Evolutionary conservation across 2,329 filamentous ascomycete species (phyloP).

Genomic region (Sporothrix pallida): DNA sequence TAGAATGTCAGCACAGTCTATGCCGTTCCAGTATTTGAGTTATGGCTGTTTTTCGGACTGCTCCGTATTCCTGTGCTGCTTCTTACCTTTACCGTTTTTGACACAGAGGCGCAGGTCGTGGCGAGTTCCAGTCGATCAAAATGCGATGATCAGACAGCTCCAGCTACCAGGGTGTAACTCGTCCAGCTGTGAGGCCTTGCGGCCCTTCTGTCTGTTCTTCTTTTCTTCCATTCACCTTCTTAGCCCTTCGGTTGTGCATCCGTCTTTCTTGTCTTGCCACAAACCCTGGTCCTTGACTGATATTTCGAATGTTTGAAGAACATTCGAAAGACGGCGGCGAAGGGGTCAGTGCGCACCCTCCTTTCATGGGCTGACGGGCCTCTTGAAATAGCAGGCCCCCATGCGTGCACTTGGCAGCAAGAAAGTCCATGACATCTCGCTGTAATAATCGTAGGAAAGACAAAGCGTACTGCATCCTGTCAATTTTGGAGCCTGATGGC

Average conservation of each 20-base stretch:
- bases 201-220: neutral
- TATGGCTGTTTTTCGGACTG: neutral
- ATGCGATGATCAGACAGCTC: conserved; percentile 33
- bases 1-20: too few relatives aligned
- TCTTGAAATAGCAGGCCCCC: too few relatives aligned
- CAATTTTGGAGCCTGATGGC: too few relatives aligned
- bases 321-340: conserved; percentile 14
- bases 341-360: conserved; percentile 19
- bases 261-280: neutral
- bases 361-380: neutral
- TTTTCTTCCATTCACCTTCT: neutral
- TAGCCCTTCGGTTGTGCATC: neutral
- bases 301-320: conserved; percentile 26
- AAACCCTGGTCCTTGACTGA: conserved; percentile 5
- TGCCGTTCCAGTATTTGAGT: too few relatives aligned
- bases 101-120: conserved; percentile 31
- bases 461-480: too few relatives aligned
- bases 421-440: too few relatives aligned
- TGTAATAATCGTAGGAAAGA: too few relatives aligned
- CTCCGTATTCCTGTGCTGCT: neutral
- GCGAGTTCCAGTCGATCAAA: conserved; percentile 34
- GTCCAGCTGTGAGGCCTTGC: neutral
- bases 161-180: conserved; percentile 28
- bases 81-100: neutral
- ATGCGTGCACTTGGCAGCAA: too few relatives aligned